Evolutionary conservation across 139 green algal species (phyloP), one percentile per base, ranked within the genome.

Genomic region (Ettlia oleoabundans): DNA sequence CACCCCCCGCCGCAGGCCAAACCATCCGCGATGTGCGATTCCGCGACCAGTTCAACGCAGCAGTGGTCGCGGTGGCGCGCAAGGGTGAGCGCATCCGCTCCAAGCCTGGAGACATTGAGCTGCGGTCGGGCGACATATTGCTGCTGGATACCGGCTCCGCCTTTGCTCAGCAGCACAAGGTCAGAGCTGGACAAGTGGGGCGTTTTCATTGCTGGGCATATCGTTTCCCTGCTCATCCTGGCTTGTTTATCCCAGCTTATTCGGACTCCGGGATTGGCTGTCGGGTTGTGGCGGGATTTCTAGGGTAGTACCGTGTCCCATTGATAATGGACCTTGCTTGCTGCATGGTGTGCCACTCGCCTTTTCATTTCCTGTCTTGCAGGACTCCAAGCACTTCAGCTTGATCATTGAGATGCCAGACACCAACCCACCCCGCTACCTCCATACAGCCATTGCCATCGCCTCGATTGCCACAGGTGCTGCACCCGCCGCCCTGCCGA

Each of bases 61-160:
- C 92, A 8, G 85, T 97, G 40, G 85, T 97, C 70, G 94, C 90
- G 5, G 87, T 97, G 24, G 93, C 94, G 41, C 86, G 93, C 67
- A 81, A 86, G 52, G 87, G 86, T 38, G 78, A 86, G 67, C 84
- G 86, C 47, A 41, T 90, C 35, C 63, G 63, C 13, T 80, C 82
- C 66, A 86, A 89, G 32, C 86, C 90, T 33, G 87, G 87, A 22
- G 90, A 93, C 74, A 86, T 93, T 38, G 82, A 80, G 22, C 74
- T 94, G 38, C 35, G 89, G 41, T 63, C 74, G 1, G 87, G 85
- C 22, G 91, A 93, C 83, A 87, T 92, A 42, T 80, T 95, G 35
- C 80, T 95, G 42, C 76, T 94, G 9, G 89, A 94, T 66, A 84
- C 88, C 1, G 87, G 86, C 30, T 37, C 78, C 30, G 70, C 74